Evolutionary conservation across 768 basidiomycete species (phyloP).

Genomic region (Boletellus ananiceps): DNA sequence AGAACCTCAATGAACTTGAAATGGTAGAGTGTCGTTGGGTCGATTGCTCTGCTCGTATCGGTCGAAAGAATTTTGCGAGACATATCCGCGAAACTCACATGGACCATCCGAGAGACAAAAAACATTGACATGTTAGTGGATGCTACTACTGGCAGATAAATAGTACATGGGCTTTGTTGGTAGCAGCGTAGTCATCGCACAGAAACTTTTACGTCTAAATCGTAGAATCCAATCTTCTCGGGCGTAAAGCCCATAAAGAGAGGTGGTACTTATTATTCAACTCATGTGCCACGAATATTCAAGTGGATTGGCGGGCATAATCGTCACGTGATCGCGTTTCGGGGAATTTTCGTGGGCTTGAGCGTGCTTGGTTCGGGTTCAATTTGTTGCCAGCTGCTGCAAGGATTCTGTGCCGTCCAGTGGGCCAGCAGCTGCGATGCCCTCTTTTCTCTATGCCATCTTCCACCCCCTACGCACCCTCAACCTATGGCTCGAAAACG

Average conservation of each 20-base stretch:
- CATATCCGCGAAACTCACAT: constrained; percentile 4
- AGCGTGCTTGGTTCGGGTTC: constrained; percentile 7
- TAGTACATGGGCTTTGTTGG: too few species aligned
- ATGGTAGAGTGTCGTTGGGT: not conserved
- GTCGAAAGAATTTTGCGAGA: constrained; percentile 2
- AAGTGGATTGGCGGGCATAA: too few species aligned
- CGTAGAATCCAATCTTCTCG: too few species aligned
- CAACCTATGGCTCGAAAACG: constrained; percentile 44
- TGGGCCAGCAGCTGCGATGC: constrained; percentile 20
- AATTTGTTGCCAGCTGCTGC: constrained; percentile 2
- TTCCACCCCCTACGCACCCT: constrained; percentile 52
- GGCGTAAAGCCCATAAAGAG: too few species aligned
- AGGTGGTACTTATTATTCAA: too few species aligned
- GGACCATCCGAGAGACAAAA: not conserved
- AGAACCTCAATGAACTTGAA: rapidly evolving
- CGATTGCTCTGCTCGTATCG: rapidly evolving
- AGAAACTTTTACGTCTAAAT: too few species aligned
- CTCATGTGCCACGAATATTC: too few species aligned
- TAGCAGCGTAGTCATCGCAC: too few species aligned
- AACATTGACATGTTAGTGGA: not conserved
- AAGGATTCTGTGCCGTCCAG: not conserved
- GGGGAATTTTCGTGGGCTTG: constrained; percentile 2
- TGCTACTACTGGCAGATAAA: too few species aligned
- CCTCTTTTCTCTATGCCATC: constrained; percentile 33
- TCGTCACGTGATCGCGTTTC: constrained; percentile 17